Base-by-base conservation (phyloP, 108 stramenopile species). In the Skeletonema grethae region DNA sequence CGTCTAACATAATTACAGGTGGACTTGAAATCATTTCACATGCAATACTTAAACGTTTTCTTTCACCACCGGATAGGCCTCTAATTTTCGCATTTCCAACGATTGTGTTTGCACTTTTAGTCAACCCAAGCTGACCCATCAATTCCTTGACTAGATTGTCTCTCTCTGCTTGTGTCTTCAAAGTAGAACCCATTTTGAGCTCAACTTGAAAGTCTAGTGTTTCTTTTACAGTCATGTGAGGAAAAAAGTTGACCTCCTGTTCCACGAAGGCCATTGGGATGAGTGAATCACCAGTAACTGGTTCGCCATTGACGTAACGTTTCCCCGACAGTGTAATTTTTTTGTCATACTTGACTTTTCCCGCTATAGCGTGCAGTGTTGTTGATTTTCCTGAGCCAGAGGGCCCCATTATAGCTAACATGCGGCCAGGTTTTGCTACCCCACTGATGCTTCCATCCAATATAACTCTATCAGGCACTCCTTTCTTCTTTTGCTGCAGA, bases 221-320 rank as follows among this genome's bases (percentile, higher is more conserved):
- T 76, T 94, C 93, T 43, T 90, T 88, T 7, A 94, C 93, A 13
- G 93, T 94, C 90, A 94, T 88, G 79, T 94, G 93, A 30, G 93
- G 93, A 56, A 94, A 94, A 70, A 94, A 94, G 29, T 82, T 86
- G 20, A 86, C 83, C 32, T 91, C 89, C 67, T 94, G 90, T 41
- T 90, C 86, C 61, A 94, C 87, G 59, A 91, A 87, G 20, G 93
- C 93, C 13, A 76, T 69, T 24, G 93, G 93, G 13, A 94, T 63
- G 22, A 66, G 75, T 0, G 87, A 82, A 71, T 94, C 89, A 0
- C 88, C 89, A 0, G 88, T 74, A 5, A 94, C 41, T 5, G 63
- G 63, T 25, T 81, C 60, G 20, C 81, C 83, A 74, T 94, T 90
- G 56, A 94, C 67, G 55, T 87, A 91, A 28, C 93, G 87, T 30